These are phyloP conservation scores for Ilyonectria sp. DNA, from an alignment of 2,329 filamentous ascomycete genomes.

Conservation along the genomic window DNA sequence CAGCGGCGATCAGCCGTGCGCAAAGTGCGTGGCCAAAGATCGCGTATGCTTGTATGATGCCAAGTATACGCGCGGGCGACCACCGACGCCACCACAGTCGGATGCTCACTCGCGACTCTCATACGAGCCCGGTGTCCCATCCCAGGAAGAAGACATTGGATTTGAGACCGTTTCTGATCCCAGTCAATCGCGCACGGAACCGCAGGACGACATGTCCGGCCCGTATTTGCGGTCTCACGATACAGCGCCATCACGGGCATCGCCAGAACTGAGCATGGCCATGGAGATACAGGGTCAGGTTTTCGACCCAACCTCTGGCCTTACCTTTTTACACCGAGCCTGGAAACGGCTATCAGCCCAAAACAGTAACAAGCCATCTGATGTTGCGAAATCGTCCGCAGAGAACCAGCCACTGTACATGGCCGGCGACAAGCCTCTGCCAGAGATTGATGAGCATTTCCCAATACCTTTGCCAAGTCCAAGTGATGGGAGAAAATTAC, in stretches of 20 bases:
- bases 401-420: conserved; percentile 62
- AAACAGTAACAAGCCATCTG: conserved; percentile 49
- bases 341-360: conserved; percentile 65
- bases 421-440: conserved; percentile 67
- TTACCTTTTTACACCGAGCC: conserved; percentile 68
- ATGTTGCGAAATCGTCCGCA: conserved; percentile 36
- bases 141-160: not conserved
- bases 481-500: conserved; percentile 51
- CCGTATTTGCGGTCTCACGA: conserved; percentile 45
- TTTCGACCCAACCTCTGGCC: conserved; percentile 65
- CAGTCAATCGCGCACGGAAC: not conserved
- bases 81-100: conserved; percentile 51
- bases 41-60: conserved; percentile 50
- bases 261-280: conserved; percentile 62
- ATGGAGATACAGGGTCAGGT: conserved; percentile 67
- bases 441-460: conserved; percentile 47
- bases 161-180: not conserved
- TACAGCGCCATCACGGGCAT: conserved; percentile 56
- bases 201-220: conserved; percentile 8
- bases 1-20: conserved; percentile 51
- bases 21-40: conserved; percentile 49
- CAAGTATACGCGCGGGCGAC: conserved; percentile 52
- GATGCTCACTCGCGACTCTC: conserved; percentile 7
- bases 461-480: conserved; percentile 57
- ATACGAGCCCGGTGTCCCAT: not conserved